Conservation (phyloP, 176 grass and related monocot genomes). For the Aegilops speltoides region DNA sequence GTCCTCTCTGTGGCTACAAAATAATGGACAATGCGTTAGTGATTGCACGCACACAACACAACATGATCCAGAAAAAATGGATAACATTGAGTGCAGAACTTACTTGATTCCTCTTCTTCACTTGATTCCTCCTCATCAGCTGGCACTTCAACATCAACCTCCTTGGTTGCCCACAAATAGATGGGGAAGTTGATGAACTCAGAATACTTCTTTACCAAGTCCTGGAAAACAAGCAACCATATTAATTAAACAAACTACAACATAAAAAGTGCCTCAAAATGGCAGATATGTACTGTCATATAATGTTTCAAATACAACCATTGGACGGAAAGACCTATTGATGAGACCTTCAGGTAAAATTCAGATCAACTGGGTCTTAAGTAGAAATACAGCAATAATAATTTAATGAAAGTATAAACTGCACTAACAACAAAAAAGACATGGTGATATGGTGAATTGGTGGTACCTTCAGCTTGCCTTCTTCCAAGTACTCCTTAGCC, state of each 20-base stretch:
- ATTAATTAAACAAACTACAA: constrained; percentile 1
- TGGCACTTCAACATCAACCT: constrained; percentile 95
- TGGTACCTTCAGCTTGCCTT: constrained; percentile 95
- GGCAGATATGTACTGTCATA: neutral
- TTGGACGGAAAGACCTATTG: neutral
- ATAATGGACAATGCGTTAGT: constrained; percentile 2
- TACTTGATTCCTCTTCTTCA: constrained; percentile 79
- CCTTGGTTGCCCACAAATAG: constrained; percentile 95
- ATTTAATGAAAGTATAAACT: neutral
- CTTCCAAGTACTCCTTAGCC: constrained; percentile 93
- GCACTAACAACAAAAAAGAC: neutral
- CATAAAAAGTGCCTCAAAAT: neutral
- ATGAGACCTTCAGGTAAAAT: neutral
- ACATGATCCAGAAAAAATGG: neutral
- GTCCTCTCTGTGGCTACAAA: constrained; percentile 52
- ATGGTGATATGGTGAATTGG: neutral
- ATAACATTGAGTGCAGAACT: neutral
- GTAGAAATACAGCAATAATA: neutral
- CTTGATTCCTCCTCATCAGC: constrained; percentile 81
- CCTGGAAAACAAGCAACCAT: constrained; percentile 45
- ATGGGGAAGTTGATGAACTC: constrained; percentile 99
- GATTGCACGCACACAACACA: neutral
- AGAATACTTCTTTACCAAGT: constrained; percentile 95
- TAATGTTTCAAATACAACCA: neutral
- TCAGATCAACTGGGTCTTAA: neutral